Base-by-base conservation (phyloP, 2,329 filamentous ascomycete genomes). In the Aspergillus transmontanensis region DNA sequence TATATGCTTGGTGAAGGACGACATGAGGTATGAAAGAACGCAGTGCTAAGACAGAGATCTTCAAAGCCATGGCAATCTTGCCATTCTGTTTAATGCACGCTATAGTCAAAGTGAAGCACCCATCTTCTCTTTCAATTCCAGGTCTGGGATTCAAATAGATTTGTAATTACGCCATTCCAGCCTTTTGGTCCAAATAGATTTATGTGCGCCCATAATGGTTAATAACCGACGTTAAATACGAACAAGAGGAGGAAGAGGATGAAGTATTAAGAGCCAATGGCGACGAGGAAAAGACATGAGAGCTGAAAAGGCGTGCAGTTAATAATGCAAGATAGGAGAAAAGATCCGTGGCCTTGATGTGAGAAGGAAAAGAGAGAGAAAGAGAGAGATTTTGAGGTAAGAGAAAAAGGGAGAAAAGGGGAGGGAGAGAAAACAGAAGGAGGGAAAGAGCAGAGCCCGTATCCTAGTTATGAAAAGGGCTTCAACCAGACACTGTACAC, bases 101-200 rank as follows among this genome's bases (percentile, higher is more conserved):
- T 62, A 43, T 57, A 39, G 28, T 55, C 51, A 62, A 51, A 45
- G 55, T 58, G n/a, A 56, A 58, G 48, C 45, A 54, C 39, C 41
- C 59, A 39, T 51, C 36, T 56, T 54, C 34, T 45, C 30, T 36
- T 53, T 58, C 51, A 32, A 51, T 58, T 53, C 39, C 26, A 46
- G 48, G 28, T 26, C 36, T 62, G 41, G 23, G 57, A 58, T 59
- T 54, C 58, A 63, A 41, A 58, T 57, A 58, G 58, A 59, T 56
- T 60, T 56, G 56, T 61, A 63, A 64, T 64, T 66, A 69, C 67
- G 61, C 63, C 66, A 60, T 55, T 60, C 59, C 64, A 64, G 61
- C 61, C 65, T 64, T 63, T 59, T 65, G 58, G 48, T 63, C 62
- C 64, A 56, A 45, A 55, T 57, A 58, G 34, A 61, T 46, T 61